phyloP scores from a whole-genome alignment of 139 green algal genomes.

The Tetraselmis striata region DNA sequence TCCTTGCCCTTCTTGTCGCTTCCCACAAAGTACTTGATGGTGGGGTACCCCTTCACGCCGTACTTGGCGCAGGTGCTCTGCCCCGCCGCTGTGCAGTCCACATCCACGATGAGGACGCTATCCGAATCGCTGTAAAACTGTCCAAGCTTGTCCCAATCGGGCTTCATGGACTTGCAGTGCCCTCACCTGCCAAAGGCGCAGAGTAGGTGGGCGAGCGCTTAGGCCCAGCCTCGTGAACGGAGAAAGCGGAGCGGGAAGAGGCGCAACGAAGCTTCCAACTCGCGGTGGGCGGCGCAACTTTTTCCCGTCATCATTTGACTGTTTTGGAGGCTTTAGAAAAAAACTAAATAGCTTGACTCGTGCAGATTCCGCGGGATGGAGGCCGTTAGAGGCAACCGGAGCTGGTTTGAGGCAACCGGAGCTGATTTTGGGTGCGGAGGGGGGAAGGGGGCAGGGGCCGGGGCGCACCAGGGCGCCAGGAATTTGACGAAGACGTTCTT shows the following conservation, averaged over 20 bases:
- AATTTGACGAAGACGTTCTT: conserved; percentile 29
- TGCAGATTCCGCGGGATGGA: too few relatives aligned
- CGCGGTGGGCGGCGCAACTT: too few relatives aligned
- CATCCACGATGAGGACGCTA: conserved; percentile 26
- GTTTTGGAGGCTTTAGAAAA: neutral
- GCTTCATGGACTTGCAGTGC: conserved; percentile 34
- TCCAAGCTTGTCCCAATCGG: conserved; percentile 27
- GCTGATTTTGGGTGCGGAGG: too few relatives aligned
- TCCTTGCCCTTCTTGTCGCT: conserved; percentile 27
- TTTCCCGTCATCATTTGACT: too few relatives aligned
- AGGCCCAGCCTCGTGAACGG: neutral
- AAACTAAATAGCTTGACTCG: neutral
- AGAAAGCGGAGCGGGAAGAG: neutral
- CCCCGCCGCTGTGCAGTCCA: conserved; percentile 27
- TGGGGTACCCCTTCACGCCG: conserved; percentile 27
- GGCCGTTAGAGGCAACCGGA: too few relatives aligned
- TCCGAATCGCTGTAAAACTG: conserved; percentile 6
- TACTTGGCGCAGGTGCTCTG: conserved; percentile 13
- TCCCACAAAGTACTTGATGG: conserved; percentile 16
- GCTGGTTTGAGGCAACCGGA: too few relatives aligned
- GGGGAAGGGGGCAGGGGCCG: neutral
- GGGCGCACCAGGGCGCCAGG: conserved; percentile 20
- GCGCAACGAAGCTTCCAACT: too few relatives aligned
- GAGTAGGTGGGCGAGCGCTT: neutral
- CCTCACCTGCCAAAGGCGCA: conserved; percentile 12